These are phyloP conservation scores for Echeveria elegans DNA, from an alignment of 164 flowering plant genomes.

Conservation along the genomic window DNA sequence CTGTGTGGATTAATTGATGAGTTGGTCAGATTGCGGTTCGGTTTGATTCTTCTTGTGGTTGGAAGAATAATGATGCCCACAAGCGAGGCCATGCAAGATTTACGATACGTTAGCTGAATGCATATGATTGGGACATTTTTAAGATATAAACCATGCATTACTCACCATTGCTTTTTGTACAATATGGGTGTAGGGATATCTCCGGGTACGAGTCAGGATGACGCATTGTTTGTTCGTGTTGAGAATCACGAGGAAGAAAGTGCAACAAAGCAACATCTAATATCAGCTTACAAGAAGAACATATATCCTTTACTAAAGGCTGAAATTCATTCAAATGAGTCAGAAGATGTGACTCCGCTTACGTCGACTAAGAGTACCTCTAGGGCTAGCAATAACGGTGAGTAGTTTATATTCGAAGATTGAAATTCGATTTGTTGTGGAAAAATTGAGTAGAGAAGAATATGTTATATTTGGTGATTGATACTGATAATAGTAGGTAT, in stretches of 20 bases:
- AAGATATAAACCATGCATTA: neutral
- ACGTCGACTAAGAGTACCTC: conserved; percentile 13
- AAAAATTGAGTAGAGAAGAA: too few relatives aligned
- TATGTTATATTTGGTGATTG: neutral
- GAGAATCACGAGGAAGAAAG: conserved; percentile 42
- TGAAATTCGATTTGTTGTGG: too few relatives aligned
- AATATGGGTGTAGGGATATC: conserved; percentile 39
- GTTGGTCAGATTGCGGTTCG: neutral
- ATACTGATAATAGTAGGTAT: neutral
- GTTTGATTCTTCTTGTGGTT: neutral
- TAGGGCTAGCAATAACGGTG: conserved; percentile 23
- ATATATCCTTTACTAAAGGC: too few relatives aligned
- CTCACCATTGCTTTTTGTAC: neutral
- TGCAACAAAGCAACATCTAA: conserved; percentile 40
- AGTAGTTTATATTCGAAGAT: neutral
- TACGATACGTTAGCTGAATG: too few relatives aligned
- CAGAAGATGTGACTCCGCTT: conserved; percentile 8
- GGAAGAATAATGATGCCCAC: neutral
- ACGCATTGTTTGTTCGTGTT: conserved; percentile 22
- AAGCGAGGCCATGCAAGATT: neutral
- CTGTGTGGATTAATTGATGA: neutral
- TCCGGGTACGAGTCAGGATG: conserved; percentile 35
- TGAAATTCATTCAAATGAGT: conserved; percentile 32
- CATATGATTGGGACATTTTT: neutral
- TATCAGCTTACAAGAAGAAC: too few relatives aligned